phyloP scores from a whole-genome alignment of 192 early-diverging fungal species.

The Anaeromyces robustus region DNA sequence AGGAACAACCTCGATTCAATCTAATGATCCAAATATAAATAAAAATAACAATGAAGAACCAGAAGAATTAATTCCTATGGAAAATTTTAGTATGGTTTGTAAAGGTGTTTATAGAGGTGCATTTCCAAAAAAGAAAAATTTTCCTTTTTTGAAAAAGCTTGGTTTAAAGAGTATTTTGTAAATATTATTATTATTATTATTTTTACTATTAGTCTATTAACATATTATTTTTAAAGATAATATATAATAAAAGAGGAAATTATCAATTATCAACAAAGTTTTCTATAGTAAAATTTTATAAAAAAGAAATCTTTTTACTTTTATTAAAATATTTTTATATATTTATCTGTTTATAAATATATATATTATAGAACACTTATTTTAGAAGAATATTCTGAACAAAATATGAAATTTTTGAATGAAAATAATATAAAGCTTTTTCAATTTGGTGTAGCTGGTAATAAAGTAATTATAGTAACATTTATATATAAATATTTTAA shows the following conservation, averaged over 20 bases:
- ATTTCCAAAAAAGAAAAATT: conserved; percentile 84
- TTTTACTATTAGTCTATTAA: no score
- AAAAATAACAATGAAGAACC: neutral
- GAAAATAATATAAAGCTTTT: conserved; percentile 64
- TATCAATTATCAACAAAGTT: no score
- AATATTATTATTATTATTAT: conserved; percentile 3
- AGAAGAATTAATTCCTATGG: conserved; percentile 55
- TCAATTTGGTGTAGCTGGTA: conserved; percentile 80
- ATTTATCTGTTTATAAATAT: neutral
- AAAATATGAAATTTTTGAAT: conserved; percentile 71
- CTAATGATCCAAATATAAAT: neutral
- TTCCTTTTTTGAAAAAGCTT: conserved; percentile 75
- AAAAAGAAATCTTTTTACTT: no score
- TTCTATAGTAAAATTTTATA: no score
- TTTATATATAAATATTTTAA: neutral
- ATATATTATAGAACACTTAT: conserved; percentile 53
- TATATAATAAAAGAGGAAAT: no score
- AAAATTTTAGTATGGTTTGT: conserved; percentile 93
- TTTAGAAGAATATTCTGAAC: conserved; percentile 76
- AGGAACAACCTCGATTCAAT: neutral
- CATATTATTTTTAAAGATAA: no score
- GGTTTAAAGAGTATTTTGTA: conserved; percentile 76
- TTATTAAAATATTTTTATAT: neutral
- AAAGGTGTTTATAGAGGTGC: conserved; percentile 86
- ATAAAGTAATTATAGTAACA: conserved; percentile 47